Evolutionary conservation across 1,139 yeast genomes (phyloP), one percentile per base, ranked within the genome.

Genomic region (Pichia sp.): DNA sequence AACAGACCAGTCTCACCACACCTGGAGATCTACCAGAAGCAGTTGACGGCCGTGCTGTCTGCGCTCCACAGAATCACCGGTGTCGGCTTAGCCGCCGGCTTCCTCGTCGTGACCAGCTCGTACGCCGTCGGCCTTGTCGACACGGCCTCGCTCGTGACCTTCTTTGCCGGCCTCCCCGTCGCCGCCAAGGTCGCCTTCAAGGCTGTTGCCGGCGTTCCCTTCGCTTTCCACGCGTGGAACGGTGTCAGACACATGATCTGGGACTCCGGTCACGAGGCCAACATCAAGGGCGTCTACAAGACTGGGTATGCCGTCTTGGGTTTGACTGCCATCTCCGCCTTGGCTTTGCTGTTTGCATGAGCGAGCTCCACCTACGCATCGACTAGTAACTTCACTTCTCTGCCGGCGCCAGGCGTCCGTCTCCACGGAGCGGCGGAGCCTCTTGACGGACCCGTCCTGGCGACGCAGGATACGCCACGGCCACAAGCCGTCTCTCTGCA

Each of bases 1-100:
- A 81, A 83, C 74, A 85, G 99, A 75, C 99, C 99, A 47, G 75
- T 80, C 41, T 90, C 97, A 45, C 99, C 99, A 57, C 96, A 93
- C 72, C 79, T 93, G 69, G 75, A 84, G 58, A 92, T 93, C 69
- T 93, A 92, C 76, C 78, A 90, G 75, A 95, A 95, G 52, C 97
- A 93, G 76, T 72, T 92, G 62, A 89, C 98, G 47, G 80, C 86
- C 87, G 73, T 80, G 61, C 71, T 93, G 69, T 92, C 98, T 5
- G 75, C 85, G 42, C 71, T 86, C 60, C 98, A 93, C 75, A 86
- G 99, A 79, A 74, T 93, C 66, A 82, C 95, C 49, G 97, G 98
- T 70, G 87, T 90, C 34, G 81, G 83, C 50, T 74, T 93, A 70
- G 97, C 92, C 45, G 83, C 78, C 58, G 85, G 81, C 4, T 85